Base-by-base conservation (phyloP, 2,329 filamentous ascomycete species). In the Penicillium sumatraense region DNA sequence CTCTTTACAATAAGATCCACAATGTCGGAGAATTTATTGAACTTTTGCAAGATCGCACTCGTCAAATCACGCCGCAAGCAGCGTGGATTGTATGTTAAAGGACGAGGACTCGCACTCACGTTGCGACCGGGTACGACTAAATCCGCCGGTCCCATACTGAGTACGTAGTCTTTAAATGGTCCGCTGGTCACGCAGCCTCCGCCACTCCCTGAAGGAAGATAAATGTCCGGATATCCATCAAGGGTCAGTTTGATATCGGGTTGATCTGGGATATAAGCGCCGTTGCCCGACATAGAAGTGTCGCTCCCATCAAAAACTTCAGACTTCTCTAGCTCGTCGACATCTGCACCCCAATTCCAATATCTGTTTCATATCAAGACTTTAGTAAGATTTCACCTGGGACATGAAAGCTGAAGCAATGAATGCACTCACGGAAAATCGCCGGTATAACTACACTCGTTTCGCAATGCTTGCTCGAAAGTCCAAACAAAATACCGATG, bases 241-340 rank as follows among this genome's bases (percentile, higher is more conserved):
- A 64, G 42, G 21, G 18, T 60, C 35, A 61, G 59, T 53, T 31
- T 54, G 26, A 69, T 64, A 21, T 68, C 60, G 14, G 63, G 18
- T 48, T 66, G 62, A 41, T 66, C 53, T 2, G 62, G 44, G 36
- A 75, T 64, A 49, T 68, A 68, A 7, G 56, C 74, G 3, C 80
- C 79, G 59, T 82, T 78, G 9, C 80, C 80, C 3, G 72, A 74
- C 62, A 83, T 72, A 16, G 75, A 79, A 6, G 70, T 72, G 1
- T 73, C 76, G 50, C 73, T 79, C 13, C 81, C 81, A 57, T 83
- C 79, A 56, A 81, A 82, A 47, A 83, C 67, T 8, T 78, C 69
- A 1, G 79, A 81, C 58, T 67, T 74, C 36, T 70, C 62, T 35
- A 77, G 64, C 14, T 69, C 65, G n/a, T 61, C 54, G 24, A 73